Conservation (phyloP, 768 basidiomycete species). For the Dentipellis fragilis region DNA sequence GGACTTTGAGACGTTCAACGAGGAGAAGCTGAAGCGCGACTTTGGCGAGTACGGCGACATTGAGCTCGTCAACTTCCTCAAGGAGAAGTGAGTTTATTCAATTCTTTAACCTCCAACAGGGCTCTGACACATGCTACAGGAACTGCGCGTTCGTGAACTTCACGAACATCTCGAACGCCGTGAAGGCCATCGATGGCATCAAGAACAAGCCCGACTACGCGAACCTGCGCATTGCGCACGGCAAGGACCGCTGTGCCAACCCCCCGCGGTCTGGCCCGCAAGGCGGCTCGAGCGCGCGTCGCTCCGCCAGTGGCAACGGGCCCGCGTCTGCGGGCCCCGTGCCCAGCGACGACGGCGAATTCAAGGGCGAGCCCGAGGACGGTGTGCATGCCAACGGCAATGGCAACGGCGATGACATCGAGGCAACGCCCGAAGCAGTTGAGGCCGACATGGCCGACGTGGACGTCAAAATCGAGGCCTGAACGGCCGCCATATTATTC, state of each 20-base stretch:
- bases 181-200: conserved; percentile 96
- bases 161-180: conserved; percentile 89
- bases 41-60: conserved; percentile 96
- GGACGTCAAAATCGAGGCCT: neutral
- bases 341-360: neutral
- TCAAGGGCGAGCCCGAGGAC: neutral
- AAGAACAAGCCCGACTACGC: conserved; percentile 88
- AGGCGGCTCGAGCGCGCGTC: conserved; percentile 44
- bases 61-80: conserved; percentile 91
- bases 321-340: conserved; percentile 7
- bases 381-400: neutral
- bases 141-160: conserved; percentile 96
- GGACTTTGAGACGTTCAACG: conserved; percentile 87
- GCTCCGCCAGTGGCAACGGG: conserved; percentile 35
- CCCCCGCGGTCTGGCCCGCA: conserved; percentile 79
- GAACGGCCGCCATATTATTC: neutral
- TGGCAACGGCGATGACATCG: neutral
- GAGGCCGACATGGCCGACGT: neutral
- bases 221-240: conserved; percentile 84
- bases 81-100: conserved; percentile 65
- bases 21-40: conserved; percentile 84
- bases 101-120: neutral
- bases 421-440: neutral
- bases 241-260: conserved; percentile 93
- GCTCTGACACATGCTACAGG: conserved; percentile 29